Evolutionary conservation across 2,329 filamentous ascomycete species (phyloP).

Genomic region (Colletotrichum sp.): DNA sequence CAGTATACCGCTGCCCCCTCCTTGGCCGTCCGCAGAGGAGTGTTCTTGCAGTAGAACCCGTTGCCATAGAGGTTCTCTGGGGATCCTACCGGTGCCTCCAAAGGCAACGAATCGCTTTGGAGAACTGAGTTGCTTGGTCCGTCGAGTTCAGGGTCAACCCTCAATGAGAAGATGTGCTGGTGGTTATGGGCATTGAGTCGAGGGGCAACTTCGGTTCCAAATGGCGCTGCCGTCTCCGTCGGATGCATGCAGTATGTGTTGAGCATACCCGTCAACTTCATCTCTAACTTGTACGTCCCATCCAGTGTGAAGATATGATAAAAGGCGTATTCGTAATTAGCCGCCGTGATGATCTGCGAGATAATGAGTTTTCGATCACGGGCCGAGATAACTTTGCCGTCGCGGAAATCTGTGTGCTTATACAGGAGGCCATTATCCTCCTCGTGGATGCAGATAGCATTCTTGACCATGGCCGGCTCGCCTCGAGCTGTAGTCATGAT

Average conservation of each 20-base stretch:
- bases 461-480: constrained; percentile 72
- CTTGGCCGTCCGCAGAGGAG: constrained; percentile 26
- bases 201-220: constrained; percentile 55
- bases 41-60: constrained; percentile 61
- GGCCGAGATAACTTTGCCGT: constrained; percentile 72
- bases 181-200: constrained; percentile 62
- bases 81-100: constrained; percentile 67
- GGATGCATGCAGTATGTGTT: constrained; percentile 45
- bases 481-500: constrained; percentile 75
- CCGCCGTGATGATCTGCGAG: constrained; percentile 77
- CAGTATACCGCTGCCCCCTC: constrained; percentile 27
- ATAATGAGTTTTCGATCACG: constrained; percentile 75
- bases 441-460: constrained; percentile 79
- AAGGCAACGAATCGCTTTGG: constrained; percentile 70
- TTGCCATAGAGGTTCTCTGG: constrained; percentile 77
- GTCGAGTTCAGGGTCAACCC: neutral
- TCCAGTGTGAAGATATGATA: constrained; percentile 49
- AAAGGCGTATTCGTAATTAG: constrained; percentile 75
- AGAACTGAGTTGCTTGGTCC: constrained; percentile 70
- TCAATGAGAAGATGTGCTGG: constrained; percentile 62
- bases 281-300: constrained; percentile 68
- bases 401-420: constrained; percentile 79
- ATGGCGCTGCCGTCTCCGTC: constrained; percentile 37
- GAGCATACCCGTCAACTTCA: constrained; percentile 59
- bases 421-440: constrained; percentile 77